These are phyloP conservation scores for Pulveroboletus frians DNA, from an alignment of 768 basidiomycete species.

Conservation along the genomic window DNA sequence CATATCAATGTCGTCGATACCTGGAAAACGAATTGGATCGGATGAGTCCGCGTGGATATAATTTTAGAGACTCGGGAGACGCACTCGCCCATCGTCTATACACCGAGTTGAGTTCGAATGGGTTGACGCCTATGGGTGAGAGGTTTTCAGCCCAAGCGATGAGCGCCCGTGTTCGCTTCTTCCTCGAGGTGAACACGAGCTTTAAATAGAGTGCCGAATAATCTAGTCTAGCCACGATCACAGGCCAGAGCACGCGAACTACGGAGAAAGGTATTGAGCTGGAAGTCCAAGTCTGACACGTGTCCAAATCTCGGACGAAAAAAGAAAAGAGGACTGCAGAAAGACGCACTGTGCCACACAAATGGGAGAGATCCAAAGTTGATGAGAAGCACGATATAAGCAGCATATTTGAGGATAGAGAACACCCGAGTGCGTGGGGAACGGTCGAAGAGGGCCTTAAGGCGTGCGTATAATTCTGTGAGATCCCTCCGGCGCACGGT, in stretches of 20 bases:
- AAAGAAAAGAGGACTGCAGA: background rate
- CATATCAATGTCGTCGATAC: conserved; percentile 61
- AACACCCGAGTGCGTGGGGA: conserved; percentile 2
- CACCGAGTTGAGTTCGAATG: conserved; percentile 41
- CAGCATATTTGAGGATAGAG: conserved; percentile 15
- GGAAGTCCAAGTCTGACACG: background rate
- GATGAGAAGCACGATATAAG: conserved; percentile 45
- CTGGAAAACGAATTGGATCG: conserved; percentile 30
- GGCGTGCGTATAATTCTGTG: background rate
- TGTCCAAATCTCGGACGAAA: background rate
- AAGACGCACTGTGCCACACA: conserved; percentile 63
- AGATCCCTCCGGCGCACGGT: background rate
- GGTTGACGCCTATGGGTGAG: conserved; percentile 51
- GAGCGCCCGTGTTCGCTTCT: conserved; percentile 30
- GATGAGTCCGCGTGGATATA: background rate
- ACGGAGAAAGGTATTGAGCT: background rate
- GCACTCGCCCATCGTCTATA: conserved; percentile 55
- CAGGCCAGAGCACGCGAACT: conserved; percentile 55
- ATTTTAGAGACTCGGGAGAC: background rate
- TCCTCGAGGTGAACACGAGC: conserved; percentile 35
- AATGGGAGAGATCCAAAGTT: conserved; percentile 61
- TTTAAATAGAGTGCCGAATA: conserved; percentile 32
- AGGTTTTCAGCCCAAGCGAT: conserved; percentile 44
- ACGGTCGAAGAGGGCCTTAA: conserved; percentile 3
- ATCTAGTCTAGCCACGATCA: conserved; percentile 33